These are phyloP conservation scores for Colletotrichum phormii DNA, from an alignment of 2,329 filamentous ascomycete genomes.

Conservation along the genomic window DNA sequence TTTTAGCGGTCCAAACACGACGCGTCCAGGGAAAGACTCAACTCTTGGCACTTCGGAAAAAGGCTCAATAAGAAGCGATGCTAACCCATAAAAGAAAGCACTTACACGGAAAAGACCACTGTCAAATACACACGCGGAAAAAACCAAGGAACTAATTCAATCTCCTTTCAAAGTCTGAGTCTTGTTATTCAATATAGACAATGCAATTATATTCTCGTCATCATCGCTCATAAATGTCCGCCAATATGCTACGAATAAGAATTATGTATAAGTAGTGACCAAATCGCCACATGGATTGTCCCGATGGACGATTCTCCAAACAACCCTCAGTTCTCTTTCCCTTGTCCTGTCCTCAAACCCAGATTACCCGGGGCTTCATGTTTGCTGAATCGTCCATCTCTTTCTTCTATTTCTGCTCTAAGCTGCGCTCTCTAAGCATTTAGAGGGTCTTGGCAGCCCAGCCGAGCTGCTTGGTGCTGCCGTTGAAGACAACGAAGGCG, in stretches of 20 bases:
- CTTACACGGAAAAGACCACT: background rate
- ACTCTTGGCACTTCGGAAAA: slow-evolving; percentile 20
- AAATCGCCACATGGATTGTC: slow-evolving; percentile 7
- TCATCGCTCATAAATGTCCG: slow-evolving; percentile 9
- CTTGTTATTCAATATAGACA: background rate
- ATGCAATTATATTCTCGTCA: background rate
- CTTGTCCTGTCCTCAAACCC: slow-evolving; percentile 3
- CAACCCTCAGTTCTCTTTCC: background rate
- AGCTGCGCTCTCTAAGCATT: background rate
- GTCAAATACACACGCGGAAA: background rate
- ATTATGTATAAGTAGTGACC: slow-evolving; percentile 16
- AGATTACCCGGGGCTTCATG: background rate
- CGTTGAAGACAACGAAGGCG: slow-evolving; percentile 70
- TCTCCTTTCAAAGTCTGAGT: background rate
- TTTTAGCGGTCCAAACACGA: background rate
- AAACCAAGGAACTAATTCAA: background rate
- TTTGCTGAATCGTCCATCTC: background rate
- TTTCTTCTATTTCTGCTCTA: background rate
- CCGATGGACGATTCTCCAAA: background rate
- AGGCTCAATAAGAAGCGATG: background rate
- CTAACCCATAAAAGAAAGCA: background rate
- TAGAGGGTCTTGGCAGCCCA: slow-evolving; percentile 48
- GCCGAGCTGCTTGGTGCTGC: slow-evolving; percentile 50
- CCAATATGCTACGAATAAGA: background rate
- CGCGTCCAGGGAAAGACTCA: background rate